Evolutionary conservation across 129 eudicot species (phyloP).

Genomic region (Deinandra increscens): DNA sequence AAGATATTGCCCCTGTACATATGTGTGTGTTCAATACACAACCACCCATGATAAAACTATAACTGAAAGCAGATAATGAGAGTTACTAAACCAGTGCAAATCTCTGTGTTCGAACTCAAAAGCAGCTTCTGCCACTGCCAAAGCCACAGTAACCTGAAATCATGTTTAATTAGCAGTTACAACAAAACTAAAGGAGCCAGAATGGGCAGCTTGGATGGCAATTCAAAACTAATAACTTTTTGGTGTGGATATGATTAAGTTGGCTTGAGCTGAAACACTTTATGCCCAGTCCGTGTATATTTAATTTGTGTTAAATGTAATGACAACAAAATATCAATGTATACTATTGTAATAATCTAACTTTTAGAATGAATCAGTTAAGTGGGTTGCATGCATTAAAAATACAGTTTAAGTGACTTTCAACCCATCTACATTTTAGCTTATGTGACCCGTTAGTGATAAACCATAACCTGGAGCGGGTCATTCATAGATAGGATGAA

Average conservation of each 20-base stretch:
- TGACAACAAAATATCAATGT: not conserved
- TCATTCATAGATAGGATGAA: constrained; percentile 9
- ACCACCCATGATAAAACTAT: not conserved
- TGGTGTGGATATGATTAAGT: not conserved
- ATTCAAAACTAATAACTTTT: not conserved
- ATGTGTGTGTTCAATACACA: constrained; percentile 3
- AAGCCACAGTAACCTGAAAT: constrained; percentile 76
- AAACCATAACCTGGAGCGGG: not conserved
- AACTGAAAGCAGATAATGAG: not conserved
- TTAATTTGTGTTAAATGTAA: not conserved
- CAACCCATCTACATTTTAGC: not conserved
- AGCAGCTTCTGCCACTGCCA: constrained; percentile 97
- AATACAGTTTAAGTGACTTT: not conserved
- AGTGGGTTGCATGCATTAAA: not conserved
- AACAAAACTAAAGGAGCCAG: not conserved
- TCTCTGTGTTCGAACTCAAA: constrained; percentile 97
- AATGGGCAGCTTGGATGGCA: not conserved
- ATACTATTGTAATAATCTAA: not conserved
- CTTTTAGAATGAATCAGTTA: not conserved
- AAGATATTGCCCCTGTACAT: constrained; percentile 81
- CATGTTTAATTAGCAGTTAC: constrained; percentile 13
- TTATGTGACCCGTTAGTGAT: not conserved
- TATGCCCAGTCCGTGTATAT: not conserved
- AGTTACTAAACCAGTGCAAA: constrained; percentile 79
- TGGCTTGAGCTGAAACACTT: not conserved